Conservation (phyloP, 139 green algal species). For the Ostreobium quekettii region DNA sequence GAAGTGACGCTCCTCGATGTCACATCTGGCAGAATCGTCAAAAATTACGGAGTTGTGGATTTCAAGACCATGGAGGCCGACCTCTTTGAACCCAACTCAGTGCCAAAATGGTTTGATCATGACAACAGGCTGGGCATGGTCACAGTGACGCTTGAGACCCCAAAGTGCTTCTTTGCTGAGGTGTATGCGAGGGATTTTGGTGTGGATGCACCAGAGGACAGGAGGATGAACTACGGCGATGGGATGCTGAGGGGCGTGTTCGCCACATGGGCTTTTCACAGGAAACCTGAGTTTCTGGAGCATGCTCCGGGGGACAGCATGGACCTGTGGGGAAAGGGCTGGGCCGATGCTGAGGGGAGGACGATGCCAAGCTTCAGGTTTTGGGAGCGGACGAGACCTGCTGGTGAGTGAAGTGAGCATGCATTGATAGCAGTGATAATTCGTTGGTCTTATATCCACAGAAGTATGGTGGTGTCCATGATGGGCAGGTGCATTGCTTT, state of each 20-base stretch:
- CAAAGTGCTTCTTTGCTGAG: constrained; percentile 70
- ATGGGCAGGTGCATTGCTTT: background rate
- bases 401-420: background rate
- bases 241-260: constrained; percentile 54
- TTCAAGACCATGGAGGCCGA: constrained; percentile 38
- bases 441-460: background rate
- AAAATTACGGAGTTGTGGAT: constrained; percentile 31
- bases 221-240: constrained; percentile 52
- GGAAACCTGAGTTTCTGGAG: background rate
- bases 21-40: constrained; percentile 36
- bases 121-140: constrained; percentile 66
- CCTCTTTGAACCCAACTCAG: constrained; percentile 55
- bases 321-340: constrained; percentile 6
- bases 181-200: constrained; percentile 57
- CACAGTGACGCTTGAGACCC: constrained; percentile 56
- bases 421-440: background rate
- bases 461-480: background rate
- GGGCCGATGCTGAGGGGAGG: background rate
- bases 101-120: constrained; percentile 65
- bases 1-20: constrained; percentile 64
- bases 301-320: background rate
- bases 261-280: constrained; percentile 26
- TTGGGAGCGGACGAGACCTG: constrained; percentile 17
- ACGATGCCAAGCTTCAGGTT: constrained; percentile 16
- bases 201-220: constrained; percentile 31